Percentiles rank a stretch among this genome's conserved stretches.
Evolutionary conservation across 345 rosid genomes (phyloP).

Genomic region (Streptanthus diversifolius): DNA sequence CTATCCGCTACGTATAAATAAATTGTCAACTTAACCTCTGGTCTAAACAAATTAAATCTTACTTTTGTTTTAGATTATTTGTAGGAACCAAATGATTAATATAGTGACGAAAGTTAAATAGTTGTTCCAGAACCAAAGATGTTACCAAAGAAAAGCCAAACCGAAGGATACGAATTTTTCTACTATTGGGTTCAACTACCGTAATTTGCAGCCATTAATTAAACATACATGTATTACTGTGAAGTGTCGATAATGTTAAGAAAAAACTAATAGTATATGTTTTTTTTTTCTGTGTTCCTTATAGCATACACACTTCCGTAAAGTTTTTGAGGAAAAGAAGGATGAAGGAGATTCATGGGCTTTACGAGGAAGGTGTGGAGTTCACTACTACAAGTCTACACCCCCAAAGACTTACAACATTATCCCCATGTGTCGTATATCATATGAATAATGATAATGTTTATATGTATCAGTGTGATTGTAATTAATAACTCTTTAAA

Average conservation of each 20-base stretch:
- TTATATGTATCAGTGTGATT: constrained; percentile 20
- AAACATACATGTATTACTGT: not conserved
- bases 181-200: no score
- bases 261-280: not conserved
- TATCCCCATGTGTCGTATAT: not conserved
- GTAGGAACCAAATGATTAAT: no score
- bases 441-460: constrained; percentile 27
- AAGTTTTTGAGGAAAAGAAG: constrained; percentile 2
- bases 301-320: constrained; percentile 32
- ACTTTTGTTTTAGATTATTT: no score
- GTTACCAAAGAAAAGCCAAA: no score
- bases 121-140: no score
- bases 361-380: not conserved
- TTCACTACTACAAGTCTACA: constrained; percentile 8
- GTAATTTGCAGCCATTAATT: no score
- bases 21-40: no score
- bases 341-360: not conserved
- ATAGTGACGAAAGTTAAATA: no score
- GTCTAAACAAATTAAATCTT: no score
- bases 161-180: no score
- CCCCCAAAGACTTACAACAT: not conserved
- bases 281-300: not conserved
- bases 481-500: not conserved
- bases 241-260: not conserved
- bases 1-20: no score